Evolutionary conservation across 495 filamentous ascomycete species (phyloP).

Genomic region (Penicillium tannophilum): DNA sequence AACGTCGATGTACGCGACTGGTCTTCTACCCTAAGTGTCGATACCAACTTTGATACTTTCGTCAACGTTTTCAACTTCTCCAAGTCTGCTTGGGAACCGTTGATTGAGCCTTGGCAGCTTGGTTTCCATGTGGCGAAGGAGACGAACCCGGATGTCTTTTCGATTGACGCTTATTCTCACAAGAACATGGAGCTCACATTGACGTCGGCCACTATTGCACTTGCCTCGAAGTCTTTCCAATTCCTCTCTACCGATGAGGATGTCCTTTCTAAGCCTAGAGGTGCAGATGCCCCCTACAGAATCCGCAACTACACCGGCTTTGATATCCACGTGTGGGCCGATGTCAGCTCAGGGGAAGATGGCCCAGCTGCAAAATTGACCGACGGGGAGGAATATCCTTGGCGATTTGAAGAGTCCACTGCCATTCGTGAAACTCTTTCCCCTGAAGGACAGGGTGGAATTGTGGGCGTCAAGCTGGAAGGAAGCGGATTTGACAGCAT

Average conservation of each 20-base stretch:
- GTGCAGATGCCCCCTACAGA: slow-evolving; percentile 86
- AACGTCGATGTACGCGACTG: slow-evolving; percentile 82
- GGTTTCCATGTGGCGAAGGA: slow-evolving; percentile 88
- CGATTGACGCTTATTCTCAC: slow-evolving; percentile 82
- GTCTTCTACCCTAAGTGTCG: slow-evolving; percentile 83
- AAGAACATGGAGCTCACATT: slow-evolving; percentile 89
- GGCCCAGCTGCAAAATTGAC: slow-evolving; percentile 74
- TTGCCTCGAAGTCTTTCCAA: slow-evolving; percentile 87
- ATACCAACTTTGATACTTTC: slow-evolving; percentile 88
- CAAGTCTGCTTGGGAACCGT: slow-evolving; percentile 96
- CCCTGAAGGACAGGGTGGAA: slow-evolving; percentile 74
- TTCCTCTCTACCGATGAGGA: slow-evolving; percentile 90
- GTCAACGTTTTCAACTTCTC: slow-evolving; percentile 98
- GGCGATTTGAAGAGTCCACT: slow-evolving; percentile 94
- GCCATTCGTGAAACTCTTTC: slow-evolving; percentile 90
- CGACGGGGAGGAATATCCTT: slow-evolving; percentile 90
- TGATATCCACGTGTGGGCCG: slow-evolving; percentile 79
- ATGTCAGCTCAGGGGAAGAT: slow-evolving; percentile 61
- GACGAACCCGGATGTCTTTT: slow-evolving; percentile 70
- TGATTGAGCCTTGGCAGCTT: slow-evolving; percentile 94
- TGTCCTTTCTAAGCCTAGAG: slow-evolving; percentile 89
- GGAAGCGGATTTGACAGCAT: slow-evolving; percentile 91
- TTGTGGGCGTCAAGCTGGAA: slow-evolving; percentile 82
- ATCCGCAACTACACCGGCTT: slow-evolving; percentile 97
- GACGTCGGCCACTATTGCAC: slow-evolving; percentile 90